Conservation (phyloP, 768 basidiomycete species). For the Kwoniella shandongensis region DNA sequence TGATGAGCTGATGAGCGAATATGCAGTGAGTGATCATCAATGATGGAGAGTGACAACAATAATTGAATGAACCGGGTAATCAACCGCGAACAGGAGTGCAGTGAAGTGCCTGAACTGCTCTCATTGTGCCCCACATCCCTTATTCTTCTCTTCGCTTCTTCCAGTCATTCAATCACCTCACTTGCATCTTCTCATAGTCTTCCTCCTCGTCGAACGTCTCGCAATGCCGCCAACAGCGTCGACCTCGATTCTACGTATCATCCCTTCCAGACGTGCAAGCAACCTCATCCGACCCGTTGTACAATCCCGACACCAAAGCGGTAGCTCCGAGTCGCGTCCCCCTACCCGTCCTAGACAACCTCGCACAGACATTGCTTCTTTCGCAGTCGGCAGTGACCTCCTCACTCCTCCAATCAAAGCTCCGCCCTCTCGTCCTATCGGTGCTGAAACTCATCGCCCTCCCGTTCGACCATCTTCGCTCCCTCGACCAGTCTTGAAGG, state of each 20-base stretch:
- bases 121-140: background rate
- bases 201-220: too few species aligned
- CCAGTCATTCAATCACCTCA: background rate
- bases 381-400: conserved; percentile 16
- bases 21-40: background rate
- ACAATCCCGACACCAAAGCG: background rate
- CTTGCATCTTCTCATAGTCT: too few species aligned
- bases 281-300: background rate
- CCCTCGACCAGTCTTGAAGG: conserved; percentile 15
- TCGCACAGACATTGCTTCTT: conserved; percentile 6
- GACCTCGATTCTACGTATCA: background rate
- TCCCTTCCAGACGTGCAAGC: conserved; percentile 1
- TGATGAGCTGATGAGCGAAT: background rate
- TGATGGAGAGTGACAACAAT: conserved; percentile 1
- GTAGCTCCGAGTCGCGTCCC: background rate
- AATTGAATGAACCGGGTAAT: background rate
- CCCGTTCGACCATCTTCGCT: background rate
- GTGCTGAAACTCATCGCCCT: background rate
- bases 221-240: too few species aligned
- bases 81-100: too few species aligned
- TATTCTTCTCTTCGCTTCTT: background rate
- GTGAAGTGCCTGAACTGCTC: background rate
- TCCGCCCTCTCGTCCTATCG: too few species aligned
- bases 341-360: background rate
- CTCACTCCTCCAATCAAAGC: conserved; percentile 3